Evolutionary conservation across 169 alveolate species (phyloP), one percentile per base, ranked within the genome.

Genomic region (Plasmodium coatneyi): DNA sequence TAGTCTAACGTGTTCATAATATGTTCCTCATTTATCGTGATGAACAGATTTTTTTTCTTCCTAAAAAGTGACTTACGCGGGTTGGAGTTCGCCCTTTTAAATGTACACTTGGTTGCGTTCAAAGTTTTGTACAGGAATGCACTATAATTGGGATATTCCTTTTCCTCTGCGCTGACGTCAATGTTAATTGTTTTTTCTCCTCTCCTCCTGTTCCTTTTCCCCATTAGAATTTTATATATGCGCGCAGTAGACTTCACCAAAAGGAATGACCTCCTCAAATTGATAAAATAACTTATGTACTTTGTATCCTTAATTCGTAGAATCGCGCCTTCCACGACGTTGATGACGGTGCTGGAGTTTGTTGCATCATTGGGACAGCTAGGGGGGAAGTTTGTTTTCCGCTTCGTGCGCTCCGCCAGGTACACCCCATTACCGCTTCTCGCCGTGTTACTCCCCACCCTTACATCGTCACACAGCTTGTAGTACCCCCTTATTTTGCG

Each of bases 21-120:
- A 52, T 78, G 80, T 76, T 86, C 93, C 80, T 86, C 86, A 56
- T 74, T 74, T 74, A 86, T 74, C 16, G 80, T 86, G 41, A 86
- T 19, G 80, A 86, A 86, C 54, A 86, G 6, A 14, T 86, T 86
- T 86, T 76, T 82, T 2, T 82, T 82, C 49, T 71, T 84, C 25
- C 80, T 84, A 39, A 82, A 82, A 82, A 82, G 71, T 7, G 54
- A n/a, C 2, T 16, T 84, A 5, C 22, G 28, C 3, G 43, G 30
- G 19, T 72, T 49, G 39, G 10, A 4, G 19, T 39, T 49, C 22
- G 32, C 52, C 12, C 30, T 32, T 28, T 32, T 66, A 66, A 70
- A 19, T 22, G 34, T 32, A 39, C 22, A 34, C 10, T 54, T 83
- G 5, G 34, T 36, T 30, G 52, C 4, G 28, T 83, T 66, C 22